Evolutionary conservation across 2,329 filamentous ascomycete genomes (phyloP).

Genomic region (Diaporthe longicolla): DNA sequence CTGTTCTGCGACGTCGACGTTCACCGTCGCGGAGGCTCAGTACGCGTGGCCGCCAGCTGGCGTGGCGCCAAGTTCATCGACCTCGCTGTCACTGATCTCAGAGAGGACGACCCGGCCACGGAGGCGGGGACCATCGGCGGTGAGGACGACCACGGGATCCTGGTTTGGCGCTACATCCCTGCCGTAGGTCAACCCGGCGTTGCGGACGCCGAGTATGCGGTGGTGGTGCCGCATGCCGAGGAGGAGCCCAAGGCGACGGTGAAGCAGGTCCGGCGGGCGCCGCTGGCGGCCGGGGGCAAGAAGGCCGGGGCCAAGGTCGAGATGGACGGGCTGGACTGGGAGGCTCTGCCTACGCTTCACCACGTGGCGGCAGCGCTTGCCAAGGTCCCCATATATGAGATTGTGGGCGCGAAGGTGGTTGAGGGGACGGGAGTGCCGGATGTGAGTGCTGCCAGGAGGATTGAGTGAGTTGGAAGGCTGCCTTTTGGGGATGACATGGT

Average conservation of each 20-base stretch:
- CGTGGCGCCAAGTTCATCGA: conserved; percentile 51
- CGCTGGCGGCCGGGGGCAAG: background rate
- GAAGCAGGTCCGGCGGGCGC: conserved; percentile 53
- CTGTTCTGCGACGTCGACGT: conserved; percentile 60
- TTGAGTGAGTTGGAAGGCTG: conserved; percentile 28
- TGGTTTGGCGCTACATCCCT: conserved; percentile 41
- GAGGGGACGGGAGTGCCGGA: conserved; percentile 56
- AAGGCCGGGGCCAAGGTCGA: conserved; percentile 56
- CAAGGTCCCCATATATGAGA: conserved; percentile 69
- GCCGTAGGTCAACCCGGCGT: conserved; percentile 46
- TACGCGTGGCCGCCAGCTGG: conserved; percentile 58
- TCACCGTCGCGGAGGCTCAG: conserved; percentile 51
- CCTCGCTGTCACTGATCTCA: conserved; percentile 43
- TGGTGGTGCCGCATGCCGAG: conserved; percentile 54
- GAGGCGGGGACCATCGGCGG: conserved; percentile 49
- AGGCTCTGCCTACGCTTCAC: conserved; percentile 71
- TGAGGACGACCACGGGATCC: conserved; percentile 44
- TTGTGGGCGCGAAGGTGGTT: conserved; percentile 69
- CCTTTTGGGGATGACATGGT: too few species aligned
- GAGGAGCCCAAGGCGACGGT: conserved; percentile 51
- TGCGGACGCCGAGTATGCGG: conserved; percentile 68
- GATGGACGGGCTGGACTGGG: conserved; percentile 66
- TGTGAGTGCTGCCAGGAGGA: conserved; percentile 41
- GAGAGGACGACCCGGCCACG: conserved; percentile 42
- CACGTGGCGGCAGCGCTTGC: conserved; percentile 66